Evolutionary conservation across 1,139 yeast species (phyloP).

Genomic region (Pichia sp.): DNA sequence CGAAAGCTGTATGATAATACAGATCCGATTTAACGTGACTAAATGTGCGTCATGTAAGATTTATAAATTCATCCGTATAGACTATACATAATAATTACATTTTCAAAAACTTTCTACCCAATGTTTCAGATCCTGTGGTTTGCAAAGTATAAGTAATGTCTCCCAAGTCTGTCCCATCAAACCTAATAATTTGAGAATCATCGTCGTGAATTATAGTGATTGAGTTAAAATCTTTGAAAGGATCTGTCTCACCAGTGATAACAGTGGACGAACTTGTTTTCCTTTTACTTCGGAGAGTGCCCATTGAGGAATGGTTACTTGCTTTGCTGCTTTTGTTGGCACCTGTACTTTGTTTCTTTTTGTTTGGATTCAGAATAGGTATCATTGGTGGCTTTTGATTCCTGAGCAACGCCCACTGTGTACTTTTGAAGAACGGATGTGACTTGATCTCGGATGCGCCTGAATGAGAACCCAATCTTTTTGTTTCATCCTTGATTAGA

Average conservation of each 20-base stretch:
- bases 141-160: slow-evolving; percentile 57
- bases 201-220: slow-evolving; percentile 76
- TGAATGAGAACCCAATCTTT: slow-evolving; percentile 81
- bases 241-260: slow-evolving; percentile 48
- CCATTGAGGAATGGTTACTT: slow-evolving; percentile 29
- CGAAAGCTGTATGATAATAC: slow-evolving; percentile 16
- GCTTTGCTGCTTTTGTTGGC: slow-evolving; percentile 21
- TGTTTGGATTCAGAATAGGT: slow-evolving; percentile 66
- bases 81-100: slow-evolving; percentile 17
- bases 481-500: slow-evolving; percentile 80
- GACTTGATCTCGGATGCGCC: slow-evolving; percentile 93
- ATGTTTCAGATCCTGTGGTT: slow-evolving; percentile 19
- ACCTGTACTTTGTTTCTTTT: slow-evolving; percentile 12
- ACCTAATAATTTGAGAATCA: slow-evolving; percentile 42
- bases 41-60: slow-evolving; percentile 11
- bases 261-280: slow-evolving; percentile 37
- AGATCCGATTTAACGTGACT: slow-evolving; percentile 8
- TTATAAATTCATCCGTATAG: slow-evolving; percentile 12
- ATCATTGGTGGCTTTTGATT: slow-evolving; percentile 94
- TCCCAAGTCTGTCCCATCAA: slow-evolving; percentile 53
- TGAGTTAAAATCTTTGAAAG: slow-evolving; percentile 83
- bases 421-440: slow-evolving; percentile 83
- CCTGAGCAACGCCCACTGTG: slow-evolving; percentile 92
- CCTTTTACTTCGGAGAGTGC: slow-evolving; percentile 35
- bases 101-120: slow-evolving; percentile 26